Percentiles rank a stretch among this genome's conserved stretches.
Conservation (phyloP, 345 rosid genomes). For the Physaria fendleri region DNA sequence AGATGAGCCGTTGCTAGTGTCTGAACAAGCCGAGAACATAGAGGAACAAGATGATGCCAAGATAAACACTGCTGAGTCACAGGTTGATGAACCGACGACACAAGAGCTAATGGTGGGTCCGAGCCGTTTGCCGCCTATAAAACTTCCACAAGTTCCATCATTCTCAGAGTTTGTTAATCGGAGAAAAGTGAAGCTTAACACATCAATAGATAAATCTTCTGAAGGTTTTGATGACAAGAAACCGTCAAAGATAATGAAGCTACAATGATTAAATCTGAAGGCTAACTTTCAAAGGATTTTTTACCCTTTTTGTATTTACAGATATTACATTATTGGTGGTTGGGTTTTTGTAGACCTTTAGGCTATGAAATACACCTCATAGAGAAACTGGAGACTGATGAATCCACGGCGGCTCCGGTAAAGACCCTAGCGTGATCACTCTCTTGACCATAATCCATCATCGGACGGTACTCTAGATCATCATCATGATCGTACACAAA, state of each 20-base stretch:
- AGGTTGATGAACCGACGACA: background rate
- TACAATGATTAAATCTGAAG: constrained; percentile 23
- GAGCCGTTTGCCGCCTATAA: constrained; percentile 25
- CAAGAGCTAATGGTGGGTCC: background rate
- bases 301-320: too few species aligned
- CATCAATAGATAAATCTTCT: constrained; percentile 26
- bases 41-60: constrained; percentile 7
- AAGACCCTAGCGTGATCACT: constrained; percentile 58
- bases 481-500: constrained; percentile 71
- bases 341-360: background rate
- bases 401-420: constrained; percentile 42
- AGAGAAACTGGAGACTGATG: constrained; percentile 46
- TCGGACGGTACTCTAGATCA: constrained; percentile 61
- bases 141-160: constrained; percentile 56
- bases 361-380: constrained; percentile 57
- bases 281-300: too few species aligned
- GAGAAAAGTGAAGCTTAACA: constrained; percentile 30
- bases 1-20: constrained; percentile 1
- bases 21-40: constrained; percentile 5
- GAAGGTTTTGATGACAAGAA: constrained; percentile 27
- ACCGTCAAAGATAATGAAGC: constrained; percentile 49
- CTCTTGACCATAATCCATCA: constrained; percentile 72
- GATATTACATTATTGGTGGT: too few species aligned
- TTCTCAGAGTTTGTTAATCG: constrained; percentile 70
- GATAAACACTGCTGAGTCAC: constrained; percentile 11